phyloP scores from a whole-genome alignment of 2,329 filamentous ascomycete genomes.

The Trichoderma sp. region DNA sequence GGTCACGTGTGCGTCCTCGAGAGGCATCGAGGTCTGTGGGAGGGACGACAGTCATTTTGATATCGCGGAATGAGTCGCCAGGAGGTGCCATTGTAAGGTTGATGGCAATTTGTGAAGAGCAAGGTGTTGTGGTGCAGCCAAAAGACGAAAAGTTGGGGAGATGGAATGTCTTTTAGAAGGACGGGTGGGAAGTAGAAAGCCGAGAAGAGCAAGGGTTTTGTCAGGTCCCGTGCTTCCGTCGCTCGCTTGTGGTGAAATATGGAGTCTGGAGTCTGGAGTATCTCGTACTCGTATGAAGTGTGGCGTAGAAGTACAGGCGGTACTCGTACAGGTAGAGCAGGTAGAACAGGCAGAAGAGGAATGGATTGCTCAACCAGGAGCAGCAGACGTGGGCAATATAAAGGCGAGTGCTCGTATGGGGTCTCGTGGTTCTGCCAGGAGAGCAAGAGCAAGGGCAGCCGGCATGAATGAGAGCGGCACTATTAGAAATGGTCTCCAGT shows the following conservation, averaged over 20 bases:
- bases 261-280: not conserved
- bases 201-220: constrained; percentile 3
- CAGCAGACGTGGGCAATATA: constrained; percentile 9
- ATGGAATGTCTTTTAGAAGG: constrained; percentile 1
- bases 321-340: not conserved
- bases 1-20: constrained; percentile 42
- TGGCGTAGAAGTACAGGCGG: not conserved
- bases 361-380: constrained; percentile 1
- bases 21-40: constrained; percentile 31
- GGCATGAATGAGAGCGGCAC: constrained; percentile 1
- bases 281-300: not conserved
- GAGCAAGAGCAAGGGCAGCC: not conserved
- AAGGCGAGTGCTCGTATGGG: not conserved
- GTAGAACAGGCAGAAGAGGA: not conserved
- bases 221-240: constrained; percentile 4
- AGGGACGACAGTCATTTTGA: constrained; percentile 25
- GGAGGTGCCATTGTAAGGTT: constrained; percentile 3
- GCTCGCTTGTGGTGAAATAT: constrained; percentile 4
- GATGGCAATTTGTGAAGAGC: not conserved
- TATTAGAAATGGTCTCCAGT: not conserved
- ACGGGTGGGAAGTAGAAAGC: not conserved
- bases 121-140: not conserved
- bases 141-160: not conserved
- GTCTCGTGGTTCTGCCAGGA: not conserved
- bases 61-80: constrained; percentile 27